Percentiles rank a stretch among this genome's conserved stretches.
Evolutionary conservation across 73 alveolate genomes (phyloP).

Genomic region (Breviolum minutum): DNA sequence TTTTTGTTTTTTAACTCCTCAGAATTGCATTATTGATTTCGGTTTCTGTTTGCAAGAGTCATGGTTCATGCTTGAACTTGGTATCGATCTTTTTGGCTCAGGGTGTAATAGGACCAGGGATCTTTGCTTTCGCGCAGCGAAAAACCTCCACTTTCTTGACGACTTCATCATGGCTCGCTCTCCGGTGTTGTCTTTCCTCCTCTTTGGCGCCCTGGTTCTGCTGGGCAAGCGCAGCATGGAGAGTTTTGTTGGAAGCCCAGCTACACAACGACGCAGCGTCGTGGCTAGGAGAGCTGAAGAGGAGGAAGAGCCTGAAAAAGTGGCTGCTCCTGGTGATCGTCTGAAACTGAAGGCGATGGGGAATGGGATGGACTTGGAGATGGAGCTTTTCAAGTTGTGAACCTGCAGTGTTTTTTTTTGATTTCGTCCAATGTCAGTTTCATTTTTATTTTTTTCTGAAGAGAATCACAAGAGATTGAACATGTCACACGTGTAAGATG

Average conservation of each 20-base stretch:
- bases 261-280: not conserved
- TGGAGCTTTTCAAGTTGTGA: not conserved
- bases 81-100: not conserved
- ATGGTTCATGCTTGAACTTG: too few relatives aligned
- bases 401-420: not conserved
- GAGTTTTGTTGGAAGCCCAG: not conserved
- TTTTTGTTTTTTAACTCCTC: too few relatives aligned
- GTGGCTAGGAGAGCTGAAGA: not conserved
- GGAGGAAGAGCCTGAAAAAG: slow-evolving; percentile 25
- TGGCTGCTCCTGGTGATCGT: slow-evolving; percentile 70
- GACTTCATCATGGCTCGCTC: slow-evolving; percentile 36
- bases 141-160: not conserved
- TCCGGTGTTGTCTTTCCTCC: slow-evolving; percentile 9
- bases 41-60: too few relatives aligned
- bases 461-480: too few relatives aligned
- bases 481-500: too few relatives aligned
- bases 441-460: too few relatives aligned
- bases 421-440: not conserved
- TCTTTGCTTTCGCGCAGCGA: not conserved
- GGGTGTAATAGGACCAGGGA: not conserved
- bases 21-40: too few relatives aligned
- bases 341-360: slow-evolving; percentile 40
- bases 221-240: slow-evolving; percentile 27
- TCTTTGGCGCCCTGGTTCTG: slow-evolving; percentile 43
- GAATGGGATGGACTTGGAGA: not conserved